A percentile compares a stretch with the other conserved stretches of the same genome.
Evolutionary conservation across 306 rosid genomes (phyloP).

Genomic region (Vigna hirtella): DNA sequence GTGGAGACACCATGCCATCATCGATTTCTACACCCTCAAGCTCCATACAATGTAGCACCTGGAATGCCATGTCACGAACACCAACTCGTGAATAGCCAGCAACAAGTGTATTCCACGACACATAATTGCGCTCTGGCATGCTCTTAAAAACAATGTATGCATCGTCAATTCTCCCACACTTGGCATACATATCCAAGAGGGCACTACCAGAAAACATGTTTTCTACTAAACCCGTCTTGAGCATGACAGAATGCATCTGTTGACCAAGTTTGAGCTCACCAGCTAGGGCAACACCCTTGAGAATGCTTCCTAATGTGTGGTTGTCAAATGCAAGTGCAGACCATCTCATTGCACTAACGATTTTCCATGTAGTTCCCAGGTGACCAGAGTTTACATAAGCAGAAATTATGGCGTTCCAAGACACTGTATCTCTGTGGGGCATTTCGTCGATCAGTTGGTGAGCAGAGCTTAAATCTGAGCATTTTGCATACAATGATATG

Average conservation of each 20-base stretch:
- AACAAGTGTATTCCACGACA: slow-evolving; percentile 82
- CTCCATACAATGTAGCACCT: slow-evolving; percentile 61
- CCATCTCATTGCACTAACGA: slow-evolving; percentile 61
- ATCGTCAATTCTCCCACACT: slow-evolving; percentile 74
- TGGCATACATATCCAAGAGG: slow-evolving; percentile 87
- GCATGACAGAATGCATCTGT: slow-evolving; percentile 66
- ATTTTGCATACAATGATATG: slow-evolving; percentile 53
- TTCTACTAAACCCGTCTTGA: slow-evolving; percentile 59
- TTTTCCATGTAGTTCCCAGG: slow-evolving; percentile 50
- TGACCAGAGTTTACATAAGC: slow-evolving; percentile 55
- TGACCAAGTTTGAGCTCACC: slow-evolving; percentile 52
- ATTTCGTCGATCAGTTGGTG: slow-evolving; percentile 66
- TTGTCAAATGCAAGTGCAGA: slow-evolving; percentile 56
- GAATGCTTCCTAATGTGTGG: slow-evolving; percentile 77
- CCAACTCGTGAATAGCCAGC: slow-evolving; percentile 69
- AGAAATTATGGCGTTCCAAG: slow-evolving; percentile 82
- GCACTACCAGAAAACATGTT: slow-evolving; percentile 74
- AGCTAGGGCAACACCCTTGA: slow-evolving; percentile 66
- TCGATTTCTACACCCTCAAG: slow-evolving; percentile 64
- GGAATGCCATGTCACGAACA: slow-evolving; percentile 53
- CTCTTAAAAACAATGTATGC: slow-evolving; percentile 54
- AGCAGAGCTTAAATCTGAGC: slow-evolving; percentile 48
- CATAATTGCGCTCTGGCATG: slow-evolving; percentile 60
- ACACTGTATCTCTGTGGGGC: slow-evolving; percentile 67
- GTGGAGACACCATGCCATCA: slow-evolving; percentile 79